These are phyloP conservation scores for Cruciata laevipes DNA, from an alignment of 257 asterid genomes.

Conservation along the genomic window DNA sequence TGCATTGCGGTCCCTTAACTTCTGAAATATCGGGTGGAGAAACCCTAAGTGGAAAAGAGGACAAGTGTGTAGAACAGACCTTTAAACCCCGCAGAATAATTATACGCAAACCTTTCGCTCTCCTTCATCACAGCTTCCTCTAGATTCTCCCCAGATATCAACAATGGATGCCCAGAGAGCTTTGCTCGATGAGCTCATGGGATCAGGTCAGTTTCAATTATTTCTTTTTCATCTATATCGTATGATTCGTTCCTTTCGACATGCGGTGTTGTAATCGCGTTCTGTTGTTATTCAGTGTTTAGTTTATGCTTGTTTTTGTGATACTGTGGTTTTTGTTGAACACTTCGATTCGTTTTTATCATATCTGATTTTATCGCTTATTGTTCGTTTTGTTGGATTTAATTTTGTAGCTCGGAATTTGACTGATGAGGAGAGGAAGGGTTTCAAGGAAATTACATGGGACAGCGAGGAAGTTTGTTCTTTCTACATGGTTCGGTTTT, in stretches of 20 bases:
- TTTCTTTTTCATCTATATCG: neutral
- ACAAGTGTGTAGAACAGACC: neutral
- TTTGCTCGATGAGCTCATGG: constrained; percentile 91
- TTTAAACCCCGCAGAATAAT: neutral
- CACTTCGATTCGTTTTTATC: neutral
- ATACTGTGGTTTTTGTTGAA: neutral
- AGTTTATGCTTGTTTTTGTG: neutral
- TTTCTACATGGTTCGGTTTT: constrained; percentile 89
- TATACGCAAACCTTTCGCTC: neutral
- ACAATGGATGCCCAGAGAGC: constrained; percentile 92
- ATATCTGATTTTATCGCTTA: neutral
- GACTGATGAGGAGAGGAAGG: constrained; percentile 91
- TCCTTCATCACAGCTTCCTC: constrained; percentile 3
- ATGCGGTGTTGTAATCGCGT: neutral
- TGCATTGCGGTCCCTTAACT: constrained; percentile 1
- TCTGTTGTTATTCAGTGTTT: neutral
- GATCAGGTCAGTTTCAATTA: constrained; percentile 43
- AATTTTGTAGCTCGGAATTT: constrained; percentile 63
- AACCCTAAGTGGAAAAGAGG: neutral
- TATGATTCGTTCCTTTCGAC: neutral
- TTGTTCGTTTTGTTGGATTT: constrained; percentile 7
- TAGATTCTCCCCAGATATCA: neutral
- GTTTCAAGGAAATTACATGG: constrained; percentile 83
- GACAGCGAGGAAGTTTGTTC: constrained; percentile 89
- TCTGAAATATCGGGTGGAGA: neutral